Conservation (phyloP, 2,329 filamentous ascomycete genomes). For the Colletotrichum neosansevieriae region DNA sequence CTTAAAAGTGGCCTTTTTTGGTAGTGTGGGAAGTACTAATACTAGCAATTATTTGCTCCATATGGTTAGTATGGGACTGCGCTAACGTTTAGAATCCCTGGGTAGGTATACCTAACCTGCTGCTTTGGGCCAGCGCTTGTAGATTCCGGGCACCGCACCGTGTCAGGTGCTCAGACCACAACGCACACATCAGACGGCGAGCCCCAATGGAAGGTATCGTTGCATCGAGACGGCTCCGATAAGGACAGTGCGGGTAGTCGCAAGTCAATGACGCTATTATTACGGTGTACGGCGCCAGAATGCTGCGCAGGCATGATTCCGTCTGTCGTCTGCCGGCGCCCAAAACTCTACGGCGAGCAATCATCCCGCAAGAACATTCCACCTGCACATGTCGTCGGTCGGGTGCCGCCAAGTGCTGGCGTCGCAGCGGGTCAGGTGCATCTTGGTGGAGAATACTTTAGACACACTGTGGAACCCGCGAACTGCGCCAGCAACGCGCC, state of each 20-base stretch:
- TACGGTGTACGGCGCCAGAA: conserved; percentile 6
- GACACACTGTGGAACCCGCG: conserved; percentile 24
- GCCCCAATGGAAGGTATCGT: background rate
- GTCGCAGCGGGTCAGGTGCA: conserved; percentile 31
- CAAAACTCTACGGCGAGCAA: background rate
- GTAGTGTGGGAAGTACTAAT: too few species aligned
- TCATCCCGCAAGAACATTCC: conserved; percentile 9
- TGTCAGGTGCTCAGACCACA: conserved; percentile 31
- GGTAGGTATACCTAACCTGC: conserved; percentile 32
- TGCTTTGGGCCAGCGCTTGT: conserved; percentile 11
- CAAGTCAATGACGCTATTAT: conserved; percentile 34
- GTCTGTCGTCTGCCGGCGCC: background rate
- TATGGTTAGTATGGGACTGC: too few species aligned
- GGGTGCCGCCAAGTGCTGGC: conserved; percentile 27
- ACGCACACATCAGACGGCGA: conserved; percentile 12
- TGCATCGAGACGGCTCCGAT: conserved; percentile 26
- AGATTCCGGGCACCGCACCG: conserved; percentile 31
- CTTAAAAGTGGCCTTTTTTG: too few species aligned
- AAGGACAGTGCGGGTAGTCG: conserved; percentile 26
- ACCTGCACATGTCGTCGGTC: conserved; percentile 25
- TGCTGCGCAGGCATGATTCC: background rate
- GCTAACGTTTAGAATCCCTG: too few species aligned
- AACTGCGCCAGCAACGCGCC: conserved; percentile 30
- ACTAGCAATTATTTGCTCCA: too few species aligned
- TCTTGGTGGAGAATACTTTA: conserved; percentile 11